phyloP scores from a whole-genome alignment of 1,284 basidiomycete species.

The Xanthoconium separans region DNA sequence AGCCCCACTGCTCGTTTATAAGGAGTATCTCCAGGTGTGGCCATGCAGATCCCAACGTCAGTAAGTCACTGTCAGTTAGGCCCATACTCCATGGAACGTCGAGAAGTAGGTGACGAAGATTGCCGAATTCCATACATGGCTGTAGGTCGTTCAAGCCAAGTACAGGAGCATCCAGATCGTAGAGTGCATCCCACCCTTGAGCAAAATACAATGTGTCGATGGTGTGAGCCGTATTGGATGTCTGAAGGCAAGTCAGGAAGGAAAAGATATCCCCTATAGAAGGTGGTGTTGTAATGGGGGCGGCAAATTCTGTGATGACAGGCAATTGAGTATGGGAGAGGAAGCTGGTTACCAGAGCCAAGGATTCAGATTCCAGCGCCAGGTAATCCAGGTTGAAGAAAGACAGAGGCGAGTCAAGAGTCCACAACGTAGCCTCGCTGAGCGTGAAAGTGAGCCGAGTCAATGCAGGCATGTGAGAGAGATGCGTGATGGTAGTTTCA shows the following conservation, averaged over 20 bases:
- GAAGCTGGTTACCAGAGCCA: not conserved
- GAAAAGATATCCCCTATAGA: not conserved
- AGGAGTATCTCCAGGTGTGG: not conserved
- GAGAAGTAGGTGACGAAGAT: not conserved
- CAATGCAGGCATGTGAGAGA: slow-evolving; percentile 3
- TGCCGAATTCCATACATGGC: not conserved
- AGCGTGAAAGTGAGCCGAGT: not conserved
- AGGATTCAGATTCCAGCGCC: not conserved
- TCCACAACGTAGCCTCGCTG: no score
- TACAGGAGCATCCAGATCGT: not conserved
- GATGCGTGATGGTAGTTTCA: not conserved
- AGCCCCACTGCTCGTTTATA: not conserved
- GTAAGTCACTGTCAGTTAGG: not conserved
- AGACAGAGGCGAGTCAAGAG: not conserved
- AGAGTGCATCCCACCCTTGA: not conserved
- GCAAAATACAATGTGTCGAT: not conserved
- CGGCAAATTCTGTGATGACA: not conserved
- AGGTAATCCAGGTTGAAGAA: not conserved
- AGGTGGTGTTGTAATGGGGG: not conserved
- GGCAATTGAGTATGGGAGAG: not conserved
- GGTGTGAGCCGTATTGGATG: not conserved
- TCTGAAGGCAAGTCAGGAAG: not conserved
- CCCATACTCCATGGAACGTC: not conserved
- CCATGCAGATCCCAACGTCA: not conserved
- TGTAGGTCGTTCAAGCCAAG: not conserved